Evolutionary conservation across 495 filamentous ascomycete species (phyloP).

Genomic region (Neurospora sp.): DNA sequence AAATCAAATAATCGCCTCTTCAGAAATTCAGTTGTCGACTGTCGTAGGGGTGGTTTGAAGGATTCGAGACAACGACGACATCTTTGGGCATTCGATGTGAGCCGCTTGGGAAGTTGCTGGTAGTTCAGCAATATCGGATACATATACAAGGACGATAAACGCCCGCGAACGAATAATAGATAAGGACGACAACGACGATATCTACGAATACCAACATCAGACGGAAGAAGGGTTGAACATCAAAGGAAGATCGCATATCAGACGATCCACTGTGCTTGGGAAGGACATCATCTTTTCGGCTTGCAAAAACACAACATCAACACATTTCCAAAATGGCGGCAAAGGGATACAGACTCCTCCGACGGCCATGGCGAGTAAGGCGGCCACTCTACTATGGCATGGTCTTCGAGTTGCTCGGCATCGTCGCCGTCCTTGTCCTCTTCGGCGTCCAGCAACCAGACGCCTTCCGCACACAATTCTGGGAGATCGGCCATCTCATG

Average conservation of each 20-base stretch:
- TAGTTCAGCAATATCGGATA: not conserved
- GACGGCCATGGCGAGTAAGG: conserved; percentile 55
- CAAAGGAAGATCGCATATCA: not conserved
- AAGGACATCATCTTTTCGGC: not conserved
- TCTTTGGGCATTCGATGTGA: not conserved
- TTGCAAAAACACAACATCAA: not conserved
- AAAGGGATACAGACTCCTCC: conserved; percentile 29
- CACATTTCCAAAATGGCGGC: conserved; percentile 21
- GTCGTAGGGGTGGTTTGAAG: not conserved
- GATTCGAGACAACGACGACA: not conserved
- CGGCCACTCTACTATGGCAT: conserved; percentile 56
- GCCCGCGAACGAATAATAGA: not conserved
- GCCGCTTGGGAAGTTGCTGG: not conserved
- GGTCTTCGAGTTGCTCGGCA: conserved; percentile 56
- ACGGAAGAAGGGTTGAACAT: not conserved
- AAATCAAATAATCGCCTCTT: not conserved
- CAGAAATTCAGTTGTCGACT: not conserved
- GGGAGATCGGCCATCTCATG: conserved; percentile 69
- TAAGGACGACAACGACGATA: not conserved
- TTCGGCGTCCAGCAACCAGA: conserved; percentile 76
- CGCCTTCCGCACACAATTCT: conserved; percentile 66
- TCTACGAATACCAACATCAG: not conserved
- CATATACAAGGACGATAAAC: not conserved
- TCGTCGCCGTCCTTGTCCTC: conserved; percentile 62
- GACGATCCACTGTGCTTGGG: not conserved